Conservation (phyloP, 1,284 basidiomycete genomes). For the Volvariella volvacea region DNA sequence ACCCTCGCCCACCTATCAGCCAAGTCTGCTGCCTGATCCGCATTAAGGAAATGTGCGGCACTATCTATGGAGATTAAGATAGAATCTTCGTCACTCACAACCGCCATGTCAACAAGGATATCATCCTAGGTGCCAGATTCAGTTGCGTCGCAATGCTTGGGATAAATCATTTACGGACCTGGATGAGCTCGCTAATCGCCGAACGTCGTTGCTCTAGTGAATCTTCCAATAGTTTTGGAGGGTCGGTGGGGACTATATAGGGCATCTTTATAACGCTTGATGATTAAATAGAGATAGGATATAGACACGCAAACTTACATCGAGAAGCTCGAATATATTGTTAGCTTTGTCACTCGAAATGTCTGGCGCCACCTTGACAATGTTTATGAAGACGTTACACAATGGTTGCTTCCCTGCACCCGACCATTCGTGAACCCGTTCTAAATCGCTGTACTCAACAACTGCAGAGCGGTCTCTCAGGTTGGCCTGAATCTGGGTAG, state of each 20-base stretch:
- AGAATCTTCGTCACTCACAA: conserved; percentile 21
- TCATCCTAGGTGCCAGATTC: conserved; percentile 26
- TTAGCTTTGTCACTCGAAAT: not conserved
- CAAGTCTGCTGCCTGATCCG: conserved; percentile 19
- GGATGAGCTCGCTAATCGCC: conserved; percentile 16
- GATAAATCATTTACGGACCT: conserved; percentile 16
- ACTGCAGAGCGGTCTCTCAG: conserved; percentile 30
- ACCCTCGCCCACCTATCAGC: conserved; percentile 21
- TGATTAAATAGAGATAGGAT: no score
- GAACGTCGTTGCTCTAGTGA: conserved; percentile 2
- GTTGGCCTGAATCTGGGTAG: conserved; percentile 27
- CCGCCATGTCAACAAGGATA: conserved; percentile 35
- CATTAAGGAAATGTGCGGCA: conserved; percentile 22
- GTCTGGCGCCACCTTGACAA: conserved; percentile 28
- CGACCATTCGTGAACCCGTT: conserved; percentile 29
- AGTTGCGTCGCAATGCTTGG: not conserved
- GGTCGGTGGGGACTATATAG: conserved; percentile 21
- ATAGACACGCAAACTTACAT: no score
- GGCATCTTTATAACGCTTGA: conserved; percentile 18
- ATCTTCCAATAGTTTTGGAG: not conserved
- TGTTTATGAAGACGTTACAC: conserved; percentile 41
- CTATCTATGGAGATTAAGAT: conserved; percentile 38
- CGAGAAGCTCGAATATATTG: no score
- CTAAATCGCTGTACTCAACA: conserved; percentile 36
- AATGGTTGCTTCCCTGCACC: conserved; percentile 25